A percentile compares a stretch with the other conserved stretches of the same genome.
Conservation (phyloP, 2,329 filamentous ascomycete species). For the Lizonia empirigonia region DNA sequence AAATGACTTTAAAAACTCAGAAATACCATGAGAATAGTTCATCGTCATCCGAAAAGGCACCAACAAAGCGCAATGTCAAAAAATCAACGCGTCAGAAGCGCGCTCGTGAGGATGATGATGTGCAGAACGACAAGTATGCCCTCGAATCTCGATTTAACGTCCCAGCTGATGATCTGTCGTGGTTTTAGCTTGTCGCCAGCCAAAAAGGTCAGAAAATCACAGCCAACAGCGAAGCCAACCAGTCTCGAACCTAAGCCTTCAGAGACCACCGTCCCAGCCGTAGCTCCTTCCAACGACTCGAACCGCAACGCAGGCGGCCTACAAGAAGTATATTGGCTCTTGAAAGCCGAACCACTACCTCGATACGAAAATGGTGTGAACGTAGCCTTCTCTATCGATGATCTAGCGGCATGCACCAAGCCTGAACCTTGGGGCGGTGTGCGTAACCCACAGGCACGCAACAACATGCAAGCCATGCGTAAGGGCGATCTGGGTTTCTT, state of each 20-base stretch:
- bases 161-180: not conserved
- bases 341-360: conserved; percentile 75
- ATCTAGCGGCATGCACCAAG: conserved; percentile 71
- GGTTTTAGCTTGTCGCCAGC: conserved; percentile 22
- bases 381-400: conserved; percentile 93
- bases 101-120: conserved; percentile 23
- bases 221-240: conserved; percentile 1
- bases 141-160: too few species aligned
- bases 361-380: conserved; percentile 86
- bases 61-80: conserved; percentile 28
- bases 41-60: conserved; percentile 21
- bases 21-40: conserved; percentile 31
- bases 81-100: conserved; percentile 40
- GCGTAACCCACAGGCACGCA: conserved; percentile 67
- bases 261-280: conserved; percentile 18
- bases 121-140: conserved; percentile 2
- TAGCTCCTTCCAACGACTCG: conserved; percentile 22
- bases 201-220: conserved; percentile 29
- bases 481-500: conserved; percentile 93
- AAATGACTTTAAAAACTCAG: conserved; percentile 20
- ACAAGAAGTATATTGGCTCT: conserved; percentile 53
- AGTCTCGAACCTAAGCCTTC: conserved; percentile 9
- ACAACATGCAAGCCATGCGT: conserved; percentile 91
- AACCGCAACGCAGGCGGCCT: conserved; percentile 36
- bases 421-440: conserved; percentile 89